These are phyloP conservation scores for Suillus ampliporus DNA, from an alignment of 768 basidiomycete genomes.

Conservation along the genomic window DNA sequence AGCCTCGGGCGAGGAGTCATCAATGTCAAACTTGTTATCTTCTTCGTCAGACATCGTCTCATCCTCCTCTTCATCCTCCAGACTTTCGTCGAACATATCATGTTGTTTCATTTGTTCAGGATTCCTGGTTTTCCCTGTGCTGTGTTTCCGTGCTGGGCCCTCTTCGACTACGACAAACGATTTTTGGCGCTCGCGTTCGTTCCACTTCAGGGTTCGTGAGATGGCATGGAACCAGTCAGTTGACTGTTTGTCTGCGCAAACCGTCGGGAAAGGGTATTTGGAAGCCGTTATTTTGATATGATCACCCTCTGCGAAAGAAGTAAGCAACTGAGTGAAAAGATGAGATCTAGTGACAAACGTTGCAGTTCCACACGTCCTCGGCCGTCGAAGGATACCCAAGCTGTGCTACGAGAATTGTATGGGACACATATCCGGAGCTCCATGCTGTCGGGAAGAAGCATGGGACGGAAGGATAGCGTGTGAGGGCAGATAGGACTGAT, in stretches of 20 bases:
- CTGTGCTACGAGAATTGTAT: conserved; percentile 96
- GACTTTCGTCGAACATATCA: conserved; percentile 37
- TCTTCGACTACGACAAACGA: conserved; percentile 99
- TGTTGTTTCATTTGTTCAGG: conserved; percentile 17
- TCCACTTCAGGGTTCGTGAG: conserved; percentile 97
- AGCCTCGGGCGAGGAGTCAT: conserved; percentile 78
- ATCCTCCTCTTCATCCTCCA: conserved; percentile 54
- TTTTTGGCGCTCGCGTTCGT: conserved; percentile 97
- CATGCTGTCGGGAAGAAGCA: conserved; percentile 98
- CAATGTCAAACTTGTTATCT: conserved; percentile 89
- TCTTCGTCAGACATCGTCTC: conserved; percentile 64
- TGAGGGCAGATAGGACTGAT: conserved; percentile 99
- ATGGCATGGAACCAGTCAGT: conserved; percentile 99
- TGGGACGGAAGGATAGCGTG: conserved; percentile 97
- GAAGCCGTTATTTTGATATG: conserved; percentile 99
- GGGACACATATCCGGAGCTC: conserved; percentile 98
- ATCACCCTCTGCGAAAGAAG: conserved; percentile 79
- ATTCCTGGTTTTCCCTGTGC: conserved; percentile 22
- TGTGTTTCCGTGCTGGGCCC: conserved; percentile 55
- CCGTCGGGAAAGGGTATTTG: conserved; percentile 97
- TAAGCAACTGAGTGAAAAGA: not conserved
- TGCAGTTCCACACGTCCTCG: conserved; percentile 94
- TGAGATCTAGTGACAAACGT: conserved; percentile 59
- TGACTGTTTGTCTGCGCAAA: conserved; percentile 96
- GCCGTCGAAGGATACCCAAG: conserved; percentile 99